Evolutionary conservation across 1,284 basidiomycete genomes (phyloP).

Genomic region (Malassezia restricta): DNA sequence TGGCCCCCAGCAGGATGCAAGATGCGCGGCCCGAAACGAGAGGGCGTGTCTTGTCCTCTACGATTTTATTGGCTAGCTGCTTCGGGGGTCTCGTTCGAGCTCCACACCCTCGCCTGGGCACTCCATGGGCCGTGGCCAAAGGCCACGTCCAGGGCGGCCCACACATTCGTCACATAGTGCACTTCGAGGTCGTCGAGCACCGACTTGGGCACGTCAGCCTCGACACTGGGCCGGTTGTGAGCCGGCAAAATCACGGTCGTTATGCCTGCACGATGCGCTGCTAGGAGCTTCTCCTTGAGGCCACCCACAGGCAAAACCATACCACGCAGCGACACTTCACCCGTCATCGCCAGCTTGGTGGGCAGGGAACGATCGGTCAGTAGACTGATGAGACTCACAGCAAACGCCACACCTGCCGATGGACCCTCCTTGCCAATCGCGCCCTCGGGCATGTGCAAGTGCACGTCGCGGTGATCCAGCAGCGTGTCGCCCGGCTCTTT

Average conservation of each 20-base stretch:
- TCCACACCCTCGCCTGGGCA: constrained; percentile 25
- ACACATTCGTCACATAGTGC: constrained; percentile 43
- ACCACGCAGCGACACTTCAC: constrained; percentile 42
- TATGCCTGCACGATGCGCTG: constrained; percentile 41
- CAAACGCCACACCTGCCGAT: constrained; percentile 82
- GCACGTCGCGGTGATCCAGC: constrained; percentile 56
- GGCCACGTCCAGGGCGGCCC: constrained; percentile 40
- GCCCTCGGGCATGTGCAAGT: constrained; percentile 51
- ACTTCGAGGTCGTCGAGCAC: constrained; percentile 40
- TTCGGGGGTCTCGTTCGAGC: constrained; percentile 4
- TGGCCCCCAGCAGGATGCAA: neutral
- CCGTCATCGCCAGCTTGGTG: constrained; percentile 43
- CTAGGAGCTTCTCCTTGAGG: constrained; percentile 44
- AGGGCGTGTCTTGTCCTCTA: neutral
- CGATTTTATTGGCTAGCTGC: constrained; percentile 4
- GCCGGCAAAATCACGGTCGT: constrained; percentile 40
- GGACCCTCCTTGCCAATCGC: constrained; percentile 96
- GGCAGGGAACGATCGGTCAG: constrained; percentile 49
- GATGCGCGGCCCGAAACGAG: too few relatives aligned
- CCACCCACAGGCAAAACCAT: constrained; percentile 45
- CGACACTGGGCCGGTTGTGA: constrained; percentile 42
- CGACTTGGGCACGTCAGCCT: constrained; percentile 41
- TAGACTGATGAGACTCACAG: constrained; percentile 78
- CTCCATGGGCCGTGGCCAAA: constrained; percentile 43
- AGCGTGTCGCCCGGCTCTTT: constrained; percentile 60